Evolutionary conservation across 768 basidiomycete genomes (phyloP), one percentile per base, ranked within the genome.

Genomic region (Scleroderma bovista): DNA sequence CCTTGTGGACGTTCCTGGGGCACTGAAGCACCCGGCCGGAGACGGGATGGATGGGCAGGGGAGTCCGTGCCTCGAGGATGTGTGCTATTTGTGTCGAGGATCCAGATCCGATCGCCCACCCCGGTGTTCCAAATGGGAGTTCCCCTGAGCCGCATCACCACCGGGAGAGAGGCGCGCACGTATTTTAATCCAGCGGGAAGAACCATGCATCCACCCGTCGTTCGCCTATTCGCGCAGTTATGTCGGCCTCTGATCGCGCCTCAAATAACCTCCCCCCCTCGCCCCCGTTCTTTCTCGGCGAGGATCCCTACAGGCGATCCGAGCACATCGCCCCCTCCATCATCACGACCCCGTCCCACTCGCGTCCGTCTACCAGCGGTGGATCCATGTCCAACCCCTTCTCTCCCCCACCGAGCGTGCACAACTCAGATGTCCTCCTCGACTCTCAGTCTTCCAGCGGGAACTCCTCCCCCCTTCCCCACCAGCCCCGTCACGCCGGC

Each of bases 351-450:
- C 45, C 52, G 0, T 43, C 23, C 24, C 26, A 11, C 4, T 59
- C 63, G 2, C 63, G 57, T 12, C 57, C 56, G 43, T 70, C 52
- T 47, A 63, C 62, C 2, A 54, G 52, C 17, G 64, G 47, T 46
- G 69, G 44, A 56, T 41, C 57, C 32, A 42, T 31, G 33, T 48
- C 54, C 41, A 78, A 77, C 57, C 75, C 80, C 0, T 79, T 80
- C 65, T 80, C 82, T 0, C 71, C 81, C 11, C 74, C 78, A 4
- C 63, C 70, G 7, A 78, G 74, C 58, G 68, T 75, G n/a, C 63
- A 69, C 37, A 74, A 69, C 52, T 74, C 75, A 57, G 72, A 72
- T 52, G 34, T 36, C 4, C 12, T 6, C 13, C 66, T 57, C 13
- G 56, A 69, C 22, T 61, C 61, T 20, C 67, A 20, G 57, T 70